Evolutionary conservation across 768 basidiomycete species (phyloP).

Genomic region (Rhodotorula graminis): DNA sequence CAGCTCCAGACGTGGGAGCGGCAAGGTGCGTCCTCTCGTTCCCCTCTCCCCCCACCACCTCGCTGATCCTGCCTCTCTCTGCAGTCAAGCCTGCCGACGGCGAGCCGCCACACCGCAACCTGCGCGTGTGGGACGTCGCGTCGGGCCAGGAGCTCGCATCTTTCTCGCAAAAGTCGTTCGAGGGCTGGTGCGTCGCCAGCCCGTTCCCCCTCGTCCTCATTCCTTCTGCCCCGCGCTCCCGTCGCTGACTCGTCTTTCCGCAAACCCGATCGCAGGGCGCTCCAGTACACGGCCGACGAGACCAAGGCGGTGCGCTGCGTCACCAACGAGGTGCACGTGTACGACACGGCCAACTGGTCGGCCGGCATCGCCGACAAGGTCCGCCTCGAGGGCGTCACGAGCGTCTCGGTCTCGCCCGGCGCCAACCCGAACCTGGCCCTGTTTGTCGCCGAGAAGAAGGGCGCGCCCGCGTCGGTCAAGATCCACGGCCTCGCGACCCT

Average conservation of each 20-base stretch:
- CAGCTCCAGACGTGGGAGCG: constrained; percentile 96
- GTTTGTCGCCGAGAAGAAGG: constrained; percentile 93
- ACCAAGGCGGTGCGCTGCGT: constrained; percentile 78
- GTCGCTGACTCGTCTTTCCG: too few species aligned
- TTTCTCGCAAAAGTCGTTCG: constrained; percentile 84
- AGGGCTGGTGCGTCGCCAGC: constrained; percentile 60
- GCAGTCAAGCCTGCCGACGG: constrained; percentile 82
- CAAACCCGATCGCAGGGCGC: constrained; percentile 49
- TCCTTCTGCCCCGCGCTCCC: constrained; percentile 37
- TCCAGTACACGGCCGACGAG: constrained; percentile 86
- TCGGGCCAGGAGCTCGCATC: constrained; percentile 80
- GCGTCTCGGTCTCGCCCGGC: constrained; percentile 71
- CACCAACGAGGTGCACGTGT: constrained; percentile 75
- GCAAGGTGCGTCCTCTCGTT: constrained; percentile 54
- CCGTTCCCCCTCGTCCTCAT: neutral
- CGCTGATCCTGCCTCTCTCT: neutral
- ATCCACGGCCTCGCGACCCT: constrained; percentile 65
- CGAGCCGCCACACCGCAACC: constrained; percentile 78
- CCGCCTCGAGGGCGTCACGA: constrained; percentile 74
- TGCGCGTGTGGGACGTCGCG: constrained; percentile 78
- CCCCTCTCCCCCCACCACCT: neutral
- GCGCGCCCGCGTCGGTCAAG: constrained; percentile 79
- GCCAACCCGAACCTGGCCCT: constrained; percentile 82
- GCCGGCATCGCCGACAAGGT: constrained; percentile 77
- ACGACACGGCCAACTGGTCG: constrained; percentile 69